Conservation (phyloP, 257 asterid species). For the Primulina eburnea region DNA sequence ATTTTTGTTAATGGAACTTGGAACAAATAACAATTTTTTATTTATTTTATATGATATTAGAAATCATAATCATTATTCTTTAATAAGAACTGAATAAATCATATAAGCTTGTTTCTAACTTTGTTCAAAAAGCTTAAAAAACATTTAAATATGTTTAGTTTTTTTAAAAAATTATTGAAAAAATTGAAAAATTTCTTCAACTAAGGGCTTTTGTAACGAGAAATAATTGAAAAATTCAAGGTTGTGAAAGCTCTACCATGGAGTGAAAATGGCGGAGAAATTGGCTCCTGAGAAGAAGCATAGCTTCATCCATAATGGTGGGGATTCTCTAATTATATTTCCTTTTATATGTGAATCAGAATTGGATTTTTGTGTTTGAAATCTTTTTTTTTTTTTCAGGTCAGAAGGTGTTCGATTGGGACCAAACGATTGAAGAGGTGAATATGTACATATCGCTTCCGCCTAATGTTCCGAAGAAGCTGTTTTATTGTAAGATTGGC, state of each 20-base stretch:
- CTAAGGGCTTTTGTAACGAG: neutral
- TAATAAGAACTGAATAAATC: too few species aligned
- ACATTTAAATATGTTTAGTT: too few species aligned
- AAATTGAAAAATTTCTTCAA: too few species aligned
- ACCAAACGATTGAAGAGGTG: slow-evolving; percentile 94
- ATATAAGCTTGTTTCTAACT: too few species aligned
- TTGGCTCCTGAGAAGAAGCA: slow-evolving; percentile 75
- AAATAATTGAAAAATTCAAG: neutral
- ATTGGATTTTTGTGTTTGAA: slow-evolving; percentile 5
- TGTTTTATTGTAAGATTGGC: slow-evolving; percentile 64
- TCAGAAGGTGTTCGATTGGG: slow-evolving; percentile 97
- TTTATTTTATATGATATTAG: too few species aligned
- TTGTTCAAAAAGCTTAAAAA: too few species aligned
- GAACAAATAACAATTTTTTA: too few species aligned
- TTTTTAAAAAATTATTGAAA: too few species aligned
- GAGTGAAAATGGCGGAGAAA: slow-evolving; percentile 69
- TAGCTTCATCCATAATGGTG: slow-evolving; percentile 73
- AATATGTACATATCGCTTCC: slow-evolving; percentile 88
- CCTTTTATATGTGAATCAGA: neutral
- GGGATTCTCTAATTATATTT: slow-evolving; percentile 1
- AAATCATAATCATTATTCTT: too few species aligned
- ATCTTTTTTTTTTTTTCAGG: slow-evolving; percentile 44
- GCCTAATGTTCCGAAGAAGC: slow-evolving; percentile 76
- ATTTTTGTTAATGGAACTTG: too few species aligned
- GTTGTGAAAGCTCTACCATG: neutral